Base-by-base conservation (phyloP, 768 basidiomycete genomes). In the Glaciozyma antarctica region DNA sequence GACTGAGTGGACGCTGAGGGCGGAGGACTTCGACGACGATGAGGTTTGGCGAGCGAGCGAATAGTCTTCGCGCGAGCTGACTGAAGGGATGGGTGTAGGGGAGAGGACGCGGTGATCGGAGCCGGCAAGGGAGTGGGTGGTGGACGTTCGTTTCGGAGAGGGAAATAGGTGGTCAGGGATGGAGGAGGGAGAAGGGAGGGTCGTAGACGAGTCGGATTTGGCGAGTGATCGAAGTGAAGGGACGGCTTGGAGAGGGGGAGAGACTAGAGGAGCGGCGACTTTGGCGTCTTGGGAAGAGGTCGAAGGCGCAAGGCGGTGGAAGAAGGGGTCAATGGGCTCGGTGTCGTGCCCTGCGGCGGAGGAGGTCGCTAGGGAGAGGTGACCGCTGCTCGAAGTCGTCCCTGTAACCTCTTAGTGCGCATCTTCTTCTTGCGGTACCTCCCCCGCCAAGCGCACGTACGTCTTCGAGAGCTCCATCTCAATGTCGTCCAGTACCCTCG, bases 401-500 rank as follows among this genome's bases (percentile, higher is more conserved):
- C 22, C 26, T n/a, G 30, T 21, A 12, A 30, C 26, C 45, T 62
- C 38, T 10, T 48, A 48, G 16, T 51, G 45, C 28, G 26, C 53
- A 26, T 52, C 24, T 21, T 45, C 57, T 4, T 38, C 51, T 28
- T 58, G 55, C 60, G 3, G 15, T 10, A 22, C 34, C 9, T 22
- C 60, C 32, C 58, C 54, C 1, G 9, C 60, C n/a, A 26, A 24
- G 13, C 61, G 28, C 21, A 26, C 13, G 24, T 53, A 60, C 38
- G 61, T 66, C 26, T 57, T 51, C 3, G 44, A 45, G 43, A 73
- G 55, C 32, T 71, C 66, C n/a, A 32, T 9, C 59, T 70, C 68
- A 22, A 72, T 61, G 17, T 64, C 54, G 26, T 68, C 66, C 15
- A 73, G 62, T 22, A 66, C 69, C 24, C 26, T 26, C n/a, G 68